A percentile compares a stretch with the other conserved stretches of the same genome.
Conservation (phyloP, 2,329 filamentous ascomycete species). For the Juglanconis juglandina region DNA sequence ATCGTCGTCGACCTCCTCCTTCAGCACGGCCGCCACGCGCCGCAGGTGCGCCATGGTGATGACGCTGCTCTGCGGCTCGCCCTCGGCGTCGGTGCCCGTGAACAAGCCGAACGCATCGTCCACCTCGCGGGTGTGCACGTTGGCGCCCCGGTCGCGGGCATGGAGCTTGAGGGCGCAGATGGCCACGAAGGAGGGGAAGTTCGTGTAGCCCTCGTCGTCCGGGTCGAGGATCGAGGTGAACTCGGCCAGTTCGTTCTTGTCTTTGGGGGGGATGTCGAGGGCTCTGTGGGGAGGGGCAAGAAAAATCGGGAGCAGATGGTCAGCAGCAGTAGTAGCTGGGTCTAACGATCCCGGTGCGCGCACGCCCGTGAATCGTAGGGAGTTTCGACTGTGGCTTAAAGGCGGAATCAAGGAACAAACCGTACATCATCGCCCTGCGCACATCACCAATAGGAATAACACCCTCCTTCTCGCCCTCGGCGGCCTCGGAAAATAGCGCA, state of each 20-base stretch:
- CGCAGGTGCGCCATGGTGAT: conserved; percentile 79
- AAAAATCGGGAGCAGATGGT: no score
- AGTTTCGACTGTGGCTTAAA: background rate
- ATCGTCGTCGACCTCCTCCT: conserved; percentile 80
- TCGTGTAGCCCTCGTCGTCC: conserved; percentile 70
- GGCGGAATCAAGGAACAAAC: background rate
- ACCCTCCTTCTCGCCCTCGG: conserved; percentile 68
- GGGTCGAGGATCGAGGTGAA: conserved; percentile 82
- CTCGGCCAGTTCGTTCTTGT: conserved; percentile 65
- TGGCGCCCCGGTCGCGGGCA: conserved; percentile 47
- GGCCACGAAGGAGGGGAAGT: conserved; percentile 78
- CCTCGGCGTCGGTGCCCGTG: conserved; percentile 47
- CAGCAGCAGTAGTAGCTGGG: no score
- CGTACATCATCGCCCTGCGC: conserved; percentile 69
- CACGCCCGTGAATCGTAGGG: no score
- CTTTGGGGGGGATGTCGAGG: conserved; percentile 68
- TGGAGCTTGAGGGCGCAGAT: conserved; percentile 86
- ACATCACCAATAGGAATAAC: conserved; percentile 67
- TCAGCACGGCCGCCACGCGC: conserved; percentile 74
- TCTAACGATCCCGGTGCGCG: background rate
- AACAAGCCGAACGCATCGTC: conserved; percentile 82
- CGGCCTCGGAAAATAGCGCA: conserved; percentile 70
- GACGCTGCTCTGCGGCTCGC: conserved; percentile 29
- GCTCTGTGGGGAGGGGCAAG: conserved; percentile 52
- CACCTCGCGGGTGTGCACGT: conserved; percentile 60